Base-by-base conservation (phyloP, 768 basidiomycete genomes). In the Mycena vitilis region DNA sequence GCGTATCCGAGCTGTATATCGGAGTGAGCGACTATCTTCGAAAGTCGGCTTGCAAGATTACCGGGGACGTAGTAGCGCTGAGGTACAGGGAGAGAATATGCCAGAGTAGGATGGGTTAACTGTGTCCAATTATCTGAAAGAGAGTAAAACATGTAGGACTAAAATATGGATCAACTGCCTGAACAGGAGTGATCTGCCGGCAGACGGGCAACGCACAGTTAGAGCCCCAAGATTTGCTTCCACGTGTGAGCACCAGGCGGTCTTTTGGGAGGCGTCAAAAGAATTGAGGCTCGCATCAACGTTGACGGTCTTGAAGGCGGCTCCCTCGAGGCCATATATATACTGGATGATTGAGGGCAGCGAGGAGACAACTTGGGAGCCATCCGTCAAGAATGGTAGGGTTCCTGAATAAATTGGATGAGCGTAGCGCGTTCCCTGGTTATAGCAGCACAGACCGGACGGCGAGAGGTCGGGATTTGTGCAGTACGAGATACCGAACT, bases 401-500 rank as follows among this genome's bases (percentile, higher is more conserved):
- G 89, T 89, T 18, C 93, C 93, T 94, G 47, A n/a, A 54, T 40
- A 23, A 25, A 18, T n/a, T 22, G 20, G 18, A 40, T 65, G 16
- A 66, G 59, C 47, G 22, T 22, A 44, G 18, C 13, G 1, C 42
- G 56, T 23, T 9, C 22, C 30, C 34, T 36, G 34, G 38, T 38
- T 42, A 40, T 38, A 54, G 15, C 65, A 79, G 76, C 71, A 69
- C 72, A 69, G 76, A 90, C 93, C 93, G 73, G 83, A 88, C 16
- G 93, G 92, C 55, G 93, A 93, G 23, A 84, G 68, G 79, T 94
- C 92, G 11, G 91, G 89, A 76, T 91, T 88, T 5, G 85, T 83
- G 73, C 87, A 91, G 78, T 89, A 86, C 42, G 81, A 79, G 34
- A 95, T 78, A 20, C 77, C 78, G 77, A 91, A 95, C 73, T 86